phyloP scores from a whole-genome alignment of 2,329 filamentous ascomycete species.

The Pseudogymnoascus verrucosus region DNA sequence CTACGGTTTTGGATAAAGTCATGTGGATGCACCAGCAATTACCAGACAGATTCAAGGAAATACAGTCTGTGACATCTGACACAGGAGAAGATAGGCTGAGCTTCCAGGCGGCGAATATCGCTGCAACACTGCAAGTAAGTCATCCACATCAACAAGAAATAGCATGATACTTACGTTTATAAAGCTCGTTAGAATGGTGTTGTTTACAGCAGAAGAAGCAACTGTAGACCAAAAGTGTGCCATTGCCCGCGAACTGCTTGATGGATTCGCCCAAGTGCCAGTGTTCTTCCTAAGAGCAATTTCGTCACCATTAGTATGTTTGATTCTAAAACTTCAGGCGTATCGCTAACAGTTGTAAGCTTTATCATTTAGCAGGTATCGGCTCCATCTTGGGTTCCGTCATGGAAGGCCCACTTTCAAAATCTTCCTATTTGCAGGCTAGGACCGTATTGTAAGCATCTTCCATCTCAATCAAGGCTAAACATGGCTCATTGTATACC shows the following conservation, averaged over 20 bases:
- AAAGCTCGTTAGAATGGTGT: constrained; percentile 40
- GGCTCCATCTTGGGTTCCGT: constrained; percentile 41
- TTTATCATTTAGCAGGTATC: constrained; percentile 41
- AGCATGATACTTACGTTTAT: constrained; percentile 17
- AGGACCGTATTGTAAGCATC: constrained; percentile 31
- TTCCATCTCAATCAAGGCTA: background rate
- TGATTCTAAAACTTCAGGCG: background rate
- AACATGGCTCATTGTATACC: background rate
- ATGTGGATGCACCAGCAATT: constrained; percentile 17
- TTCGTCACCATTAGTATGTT: constrained; percentile 33
- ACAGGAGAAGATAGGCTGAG: constrained; percentile 33
- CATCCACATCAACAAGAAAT: background rate
- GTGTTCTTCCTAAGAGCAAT: constrained; percentile 39
- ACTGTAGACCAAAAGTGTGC: constrained; percentile 37
- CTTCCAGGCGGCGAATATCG: constrained; percentile 44
- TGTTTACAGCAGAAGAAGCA: constrained; percentile 31
- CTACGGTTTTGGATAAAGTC: constrained; percentile 15
- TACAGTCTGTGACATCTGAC: constrained; percentile 22
- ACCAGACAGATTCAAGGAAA: constrained; percentile 17
- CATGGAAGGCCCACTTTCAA: constrained; percentile 27
- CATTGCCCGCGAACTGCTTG: constrained; percentile 37
- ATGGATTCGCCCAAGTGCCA: constrained; percentile 36
- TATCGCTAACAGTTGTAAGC: constrained; percentile 11
- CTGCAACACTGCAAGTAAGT: constrained; percentile 30
- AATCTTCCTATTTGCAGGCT: constrained; percentile 23